Evolutionary conservation across 306 rosid genomes (phyloP).

Genomic region (Casuarina glauca): DNA sequence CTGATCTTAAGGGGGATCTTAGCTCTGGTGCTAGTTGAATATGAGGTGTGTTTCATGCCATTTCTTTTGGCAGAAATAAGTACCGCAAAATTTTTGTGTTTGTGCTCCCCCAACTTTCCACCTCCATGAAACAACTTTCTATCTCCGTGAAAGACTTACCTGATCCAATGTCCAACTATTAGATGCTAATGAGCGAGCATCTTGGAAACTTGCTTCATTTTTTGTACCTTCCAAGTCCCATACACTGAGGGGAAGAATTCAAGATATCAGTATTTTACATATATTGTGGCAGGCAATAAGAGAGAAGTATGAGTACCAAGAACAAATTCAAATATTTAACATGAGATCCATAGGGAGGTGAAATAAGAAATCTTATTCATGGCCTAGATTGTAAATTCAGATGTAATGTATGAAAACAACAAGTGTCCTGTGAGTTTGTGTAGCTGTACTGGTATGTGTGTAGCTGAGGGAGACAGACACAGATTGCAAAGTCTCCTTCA

Average conservation of each 20-base stretch:
- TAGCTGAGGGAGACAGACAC: background rate
- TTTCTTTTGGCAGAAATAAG: background rate
- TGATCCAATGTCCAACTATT: constrained; percentile 61
- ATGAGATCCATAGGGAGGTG: background rate
- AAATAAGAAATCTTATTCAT: background rate
- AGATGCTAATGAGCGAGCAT: constrained; percentile 79
- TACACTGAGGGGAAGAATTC: constrained; percentile 40
- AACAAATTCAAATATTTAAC: constrained; percentile 22
- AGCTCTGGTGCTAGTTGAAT: background rate
- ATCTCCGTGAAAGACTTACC: constrained; percentile 45
- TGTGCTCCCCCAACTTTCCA: constrained; percentile 18
- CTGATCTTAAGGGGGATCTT: background rate
- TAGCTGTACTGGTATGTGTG: background rate
- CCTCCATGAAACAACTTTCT: constrained; percentile 18
- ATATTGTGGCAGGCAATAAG: background rate
- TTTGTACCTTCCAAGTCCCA: constrained; percentile 85
- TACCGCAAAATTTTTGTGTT: background rate
- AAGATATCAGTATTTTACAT: constrained; percentile 17
- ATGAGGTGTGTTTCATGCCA: background rate
- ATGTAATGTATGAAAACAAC: background rate
- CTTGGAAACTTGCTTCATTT: constrained; percentile 64
- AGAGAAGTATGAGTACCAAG: constrained; percentile 3
- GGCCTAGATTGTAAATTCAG: constrained; percentile 3
- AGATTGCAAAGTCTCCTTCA: background rate
- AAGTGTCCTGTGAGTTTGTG: background rate